Percentiles rank a stretch among this genome's conserved stretches.
phyloP scores from a whole-genome alignment of 2,329 filamentous ascomycete species.

The Trichoderma afroharzianum region DNA sequence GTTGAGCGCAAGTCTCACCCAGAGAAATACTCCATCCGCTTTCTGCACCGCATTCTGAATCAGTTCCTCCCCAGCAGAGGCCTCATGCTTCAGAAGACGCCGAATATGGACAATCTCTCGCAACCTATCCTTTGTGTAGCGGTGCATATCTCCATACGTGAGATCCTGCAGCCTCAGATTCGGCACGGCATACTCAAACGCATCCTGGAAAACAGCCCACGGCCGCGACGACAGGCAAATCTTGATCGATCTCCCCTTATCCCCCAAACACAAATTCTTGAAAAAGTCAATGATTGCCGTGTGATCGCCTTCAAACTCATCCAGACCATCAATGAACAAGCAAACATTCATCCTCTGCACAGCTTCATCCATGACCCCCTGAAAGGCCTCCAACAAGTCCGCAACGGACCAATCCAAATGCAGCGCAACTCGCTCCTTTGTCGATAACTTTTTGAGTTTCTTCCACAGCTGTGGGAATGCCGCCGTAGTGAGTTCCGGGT shows the following conservation, averaged over 20 bases:
- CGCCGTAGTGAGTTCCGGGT: conserved; percentile 24
- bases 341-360: conserved; percentile 26
- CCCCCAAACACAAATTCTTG: conserved; percentile 21
- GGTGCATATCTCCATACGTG: conserved; percentile 27
- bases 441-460: conserved; percentile 26
- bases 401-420: conserved; percentile 29
- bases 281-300: conserved; percentile 29
- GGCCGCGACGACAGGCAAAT: conserved; percentile 34
- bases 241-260: conserved; percentile 24
- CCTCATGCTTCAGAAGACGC: conserved; percentile 16
- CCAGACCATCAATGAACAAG: conserved; percentile 31
- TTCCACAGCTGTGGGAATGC: conserved; percentile 31
- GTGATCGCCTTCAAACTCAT: conserved; percentile 34
- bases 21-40: conserved; percentile 34
- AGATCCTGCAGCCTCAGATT: conserved; percentile 28
- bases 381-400: conserved; percentile 29
- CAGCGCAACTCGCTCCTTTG: conserved; percentile 30
- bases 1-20: conserved; percentile 31
- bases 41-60: conserved; percentile 22
- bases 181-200: conserved; percentile 26
- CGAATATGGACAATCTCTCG: conserved; percentile 19
- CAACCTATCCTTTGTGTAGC: conserved; percentile 26
- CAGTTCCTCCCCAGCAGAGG: background rate
- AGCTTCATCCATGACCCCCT: conserved; percentile 22
- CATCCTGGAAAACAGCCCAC: conserved; percentile 27